Conservation (phyloP, 1,139 yeast species). For the Lodderomyces orthopsilosis region DNA sequence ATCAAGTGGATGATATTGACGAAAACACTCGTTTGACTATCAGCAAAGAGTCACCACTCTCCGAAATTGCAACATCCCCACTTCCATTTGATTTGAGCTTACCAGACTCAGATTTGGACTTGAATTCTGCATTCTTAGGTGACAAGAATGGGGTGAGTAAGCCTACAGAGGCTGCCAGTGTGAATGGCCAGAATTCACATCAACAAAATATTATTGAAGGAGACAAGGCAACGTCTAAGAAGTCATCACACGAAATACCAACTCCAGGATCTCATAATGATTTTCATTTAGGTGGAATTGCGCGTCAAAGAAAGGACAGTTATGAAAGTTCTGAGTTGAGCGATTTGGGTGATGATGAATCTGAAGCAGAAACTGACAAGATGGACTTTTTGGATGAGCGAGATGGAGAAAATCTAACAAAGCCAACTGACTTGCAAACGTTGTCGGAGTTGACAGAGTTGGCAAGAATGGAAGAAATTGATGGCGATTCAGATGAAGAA, state of each 20-base stretch:
- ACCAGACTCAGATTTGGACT: slow-evolving; percentile 8
- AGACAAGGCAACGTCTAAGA: background rate
- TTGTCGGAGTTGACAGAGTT: slow-evolving; percentile 40
- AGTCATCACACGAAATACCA: background rate
- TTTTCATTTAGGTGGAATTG: background rate
- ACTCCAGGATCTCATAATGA: background rate
- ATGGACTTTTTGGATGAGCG: slow-evolving; percentile 54
- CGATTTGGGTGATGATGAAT: slow-evolving; percentile 62
- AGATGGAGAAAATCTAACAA: slow-evolving; percentile 11
- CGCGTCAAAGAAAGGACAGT: slow-evolving; percentile 17
- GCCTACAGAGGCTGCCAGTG: background rate
- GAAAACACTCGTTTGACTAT: slow-evolving; percentile 10
- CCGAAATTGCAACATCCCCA: slow-evolving; percentile 42
- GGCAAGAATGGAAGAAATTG: slow-evolving; percentile 41
- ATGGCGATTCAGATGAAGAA: slow-evolving; percentile 23
- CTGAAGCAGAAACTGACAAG: slow-evolving; percentile 80
- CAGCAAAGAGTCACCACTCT: slow-evolving; percentile 33
- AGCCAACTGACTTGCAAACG: slow-evolving; percentile 37
- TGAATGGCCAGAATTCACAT: background rate
- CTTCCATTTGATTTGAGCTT: slow-evolving; percentile 29
- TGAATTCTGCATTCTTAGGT: background rate
- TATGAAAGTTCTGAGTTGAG: slow-evolving; percentile 49
- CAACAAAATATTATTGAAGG: background rate
- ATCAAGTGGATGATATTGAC: background rate
- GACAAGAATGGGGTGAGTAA: slow-evolving; percentile 5